Evolutionary conservation across 306 rosid genomes (phyloP), one percentile per base, ranked within the genome.

Genomic region (Dalbergia cochinchinensis): DNA sequence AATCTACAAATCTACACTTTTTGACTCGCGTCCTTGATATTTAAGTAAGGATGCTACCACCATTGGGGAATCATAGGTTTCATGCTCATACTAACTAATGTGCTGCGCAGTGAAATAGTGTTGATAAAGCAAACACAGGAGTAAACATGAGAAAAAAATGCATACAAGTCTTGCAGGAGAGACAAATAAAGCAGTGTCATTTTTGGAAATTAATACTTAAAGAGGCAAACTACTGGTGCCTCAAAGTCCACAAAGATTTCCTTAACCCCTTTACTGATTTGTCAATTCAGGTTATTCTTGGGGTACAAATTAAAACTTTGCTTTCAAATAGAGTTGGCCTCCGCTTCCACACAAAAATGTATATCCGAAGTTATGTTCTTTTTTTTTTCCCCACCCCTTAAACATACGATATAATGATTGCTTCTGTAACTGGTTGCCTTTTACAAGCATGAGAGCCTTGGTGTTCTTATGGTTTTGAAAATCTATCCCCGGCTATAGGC

Each of bases 41-140:
- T 34, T 11, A 9, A 26, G 72, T 58, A 18, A 62, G 53, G 35
- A 11, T 71, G 10, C n/a, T 37, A 20, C 45, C 42, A 5, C 78
- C 12, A 13, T 26, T 61, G 62, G 50, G 63, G 51, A 76, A 62
- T 62, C 79, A 71, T 45, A 75, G 18, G 79, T 75, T 75, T n/a
- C 71, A 44, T 45, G 11, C 34, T 16, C 10, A 37, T 37, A 61
- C 41, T 13, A 59, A 15, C 58, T 51, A 51, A 51, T 13, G 39
- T 19, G 10, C 22, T 39, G 22, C 5, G 39, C 67, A 11, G 39
- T 57, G 11, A 37, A 37, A 11, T 54, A 11, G 39, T 59, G 7
- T 69, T 66, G 12, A 68, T 15, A 14, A 44, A 42, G 26, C 11
- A 44, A 31, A 44, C 11, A 44, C 0, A 19, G 41, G 71, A 65